Evolutionary conservation across 176 grass and related monocot genomes (phyloP).

Genomic region (Avena atlantica): DNA sequence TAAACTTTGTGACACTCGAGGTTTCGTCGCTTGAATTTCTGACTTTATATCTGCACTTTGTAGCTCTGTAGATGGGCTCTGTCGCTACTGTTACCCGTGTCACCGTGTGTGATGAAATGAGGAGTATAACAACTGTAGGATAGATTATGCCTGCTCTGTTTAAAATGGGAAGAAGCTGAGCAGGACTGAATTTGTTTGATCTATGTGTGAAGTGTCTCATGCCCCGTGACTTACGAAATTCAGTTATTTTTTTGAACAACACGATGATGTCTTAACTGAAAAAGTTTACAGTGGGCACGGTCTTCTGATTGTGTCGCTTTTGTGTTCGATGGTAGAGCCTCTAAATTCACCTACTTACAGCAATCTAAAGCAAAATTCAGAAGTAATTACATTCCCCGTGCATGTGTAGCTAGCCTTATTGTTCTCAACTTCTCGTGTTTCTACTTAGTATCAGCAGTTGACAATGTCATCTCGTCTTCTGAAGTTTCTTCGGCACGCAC

Average conservation of each 20-base stretch:
- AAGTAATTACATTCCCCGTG: not conserved
- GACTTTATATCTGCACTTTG: not conserved
- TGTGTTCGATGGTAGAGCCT: not conserved
- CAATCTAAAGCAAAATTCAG: not conserved
- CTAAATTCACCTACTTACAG: not conserved
- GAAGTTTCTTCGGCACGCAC: constrained; percentile 74
- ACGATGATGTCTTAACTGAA: not conserved
- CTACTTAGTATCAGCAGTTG: constrained; percentile 12
- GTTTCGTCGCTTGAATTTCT: not conserved
- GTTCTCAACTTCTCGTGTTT: not conserved
- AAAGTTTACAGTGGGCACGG: not conserved
- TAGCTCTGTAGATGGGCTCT: not conserved
- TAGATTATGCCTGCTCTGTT: not conserved
- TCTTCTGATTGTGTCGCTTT: constrained; percentile 6
- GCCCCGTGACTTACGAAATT: not conserved
- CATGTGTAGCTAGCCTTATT: not conserved
- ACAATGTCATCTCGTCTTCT: constrained; percentile 5
- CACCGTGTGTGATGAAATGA: not conserved
- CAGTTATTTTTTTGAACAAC: not conserved
- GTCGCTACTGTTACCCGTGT: not conserved
- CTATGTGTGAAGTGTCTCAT: not conserved
- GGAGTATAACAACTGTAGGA: too few species aligned
- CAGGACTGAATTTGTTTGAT: not conserved
- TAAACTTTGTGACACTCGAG: not conserved
- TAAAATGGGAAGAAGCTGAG: not conserved